phyloP scores from a whole-genome alignment of 2,329 filamentous ascomycete genomes.

The Monosporascus sp. region DNA sequence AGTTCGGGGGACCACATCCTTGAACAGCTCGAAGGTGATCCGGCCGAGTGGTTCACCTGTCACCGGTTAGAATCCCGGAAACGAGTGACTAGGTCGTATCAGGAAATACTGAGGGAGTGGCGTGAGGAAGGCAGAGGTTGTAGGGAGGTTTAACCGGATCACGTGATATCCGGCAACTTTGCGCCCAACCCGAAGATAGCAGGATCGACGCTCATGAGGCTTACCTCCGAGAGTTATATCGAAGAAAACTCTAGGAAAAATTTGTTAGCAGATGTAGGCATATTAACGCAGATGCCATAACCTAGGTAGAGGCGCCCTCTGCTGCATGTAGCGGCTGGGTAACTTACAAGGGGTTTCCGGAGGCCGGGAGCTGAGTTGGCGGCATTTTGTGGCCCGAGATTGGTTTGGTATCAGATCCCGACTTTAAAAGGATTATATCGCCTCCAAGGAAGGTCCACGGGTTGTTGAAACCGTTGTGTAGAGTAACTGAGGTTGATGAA shows the following conservation, averaged over 20 bases:
- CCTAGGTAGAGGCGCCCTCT: too few species aligned
- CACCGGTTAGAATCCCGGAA: conserved; percentile 3
- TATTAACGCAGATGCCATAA: not conserved
- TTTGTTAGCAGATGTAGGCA: not conserved
- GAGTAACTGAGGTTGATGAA: too few species aligned
- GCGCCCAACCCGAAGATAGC: not conserved
- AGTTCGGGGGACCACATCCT: conserved; percentile 76
- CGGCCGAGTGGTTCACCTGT: conserved; percentile 80
- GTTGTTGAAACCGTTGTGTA: too few species aligned
- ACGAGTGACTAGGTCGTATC: not conserved
- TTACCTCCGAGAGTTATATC: conserved; percentile 74
- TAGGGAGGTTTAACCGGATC: too few species aligned
- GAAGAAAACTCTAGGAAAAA: conserved; percentile 57
- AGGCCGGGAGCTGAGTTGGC: conserved; percentile 33
- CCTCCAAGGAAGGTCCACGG: too few species aligned
- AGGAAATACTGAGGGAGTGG: not conserved
- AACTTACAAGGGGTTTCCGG: conserved; percentile 40
- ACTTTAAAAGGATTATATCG: too few species aligned
- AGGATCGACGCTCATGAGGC: conserved; percentile 21
- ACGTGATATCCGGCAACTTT: not conserved
- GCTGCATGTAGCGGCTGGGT: conserved; percentile 1
- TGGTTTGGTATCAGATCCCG: too few species aligned
- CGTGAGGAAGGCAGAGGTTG: too few species aligned
- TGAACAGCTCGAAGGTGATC: conserved; percentile 87
- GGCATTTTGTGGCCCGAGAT: conserved; percentile 22